Percentiles rank a stretch among this genome's conserved stretches.
Evolutionary conservation across 805 yeast species (phyloP).

Genomic region (Candida fluviatilis): DNA sequence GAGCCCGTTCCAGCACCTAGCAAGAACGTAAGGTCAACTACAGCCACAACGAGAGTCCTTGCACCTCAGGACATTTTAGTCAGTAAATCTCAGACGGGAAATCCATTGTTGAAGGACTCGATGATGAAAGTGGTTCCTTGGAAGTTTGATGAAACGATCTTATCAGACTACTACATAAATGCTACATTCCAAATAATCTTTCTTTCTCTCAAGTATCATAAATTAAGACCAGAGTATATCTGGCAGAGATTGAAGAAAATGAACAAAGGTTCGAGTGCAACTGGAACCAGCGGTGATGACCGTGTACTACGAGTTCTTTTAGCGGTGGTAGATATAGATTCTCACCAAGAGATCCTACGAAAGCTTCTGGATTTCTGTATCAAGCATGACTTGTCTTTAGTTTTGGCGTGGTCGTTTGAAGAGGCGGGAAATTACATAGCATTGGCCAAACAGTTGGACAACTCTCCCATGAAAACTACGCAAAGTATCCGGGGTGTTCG

Average conservation of each 20-base stretch:
- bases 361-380: conserved; percentile 46
- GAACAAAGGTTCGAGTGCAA: conserved; percentile 27
- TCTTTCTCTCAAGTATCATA: conserved; percentile 67
- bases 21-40: background rate
- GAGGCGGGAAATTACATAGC: conserved; percentile 43
- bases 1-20: background rate
- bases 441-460: conserved; percentile 33
- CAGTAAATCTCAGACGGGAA: conserved; percentile 65
- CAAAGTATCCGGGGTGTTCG: conserved; percentile 39
- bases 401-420: conserved; percentile 51
- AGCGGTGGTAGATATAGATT: conserved; percentile 63
- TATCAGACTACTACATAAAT: conserved; percentile 60
- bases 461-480: conserved; percentile 24
- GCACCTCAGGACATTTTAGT: conserved; percentile 40
- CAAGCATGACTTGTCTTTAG: conserved; percentile 44
- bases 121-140: conserved; percentile 47
- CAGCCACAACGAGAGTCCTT: conserved; percentile 2
- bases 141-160: conserved; percentile 52
- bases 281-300: conserved; percentile 30
- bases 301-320: conserved; percentile 50
- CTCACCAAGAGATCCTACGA: conserved; percentile 46
- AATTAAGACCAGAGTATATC: conserved; percentile 71
- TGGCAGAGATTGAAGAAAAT: conserved; percentile 48
- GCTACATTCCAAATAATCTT: conserved; percentile 55
- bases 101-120: conserved; percentile 56